Percentiles rank a stretch among this genome's conserved stretches.
Conservation (phyloP, 1,139 yeast genomes). For the Pichia sp. region DNA sequence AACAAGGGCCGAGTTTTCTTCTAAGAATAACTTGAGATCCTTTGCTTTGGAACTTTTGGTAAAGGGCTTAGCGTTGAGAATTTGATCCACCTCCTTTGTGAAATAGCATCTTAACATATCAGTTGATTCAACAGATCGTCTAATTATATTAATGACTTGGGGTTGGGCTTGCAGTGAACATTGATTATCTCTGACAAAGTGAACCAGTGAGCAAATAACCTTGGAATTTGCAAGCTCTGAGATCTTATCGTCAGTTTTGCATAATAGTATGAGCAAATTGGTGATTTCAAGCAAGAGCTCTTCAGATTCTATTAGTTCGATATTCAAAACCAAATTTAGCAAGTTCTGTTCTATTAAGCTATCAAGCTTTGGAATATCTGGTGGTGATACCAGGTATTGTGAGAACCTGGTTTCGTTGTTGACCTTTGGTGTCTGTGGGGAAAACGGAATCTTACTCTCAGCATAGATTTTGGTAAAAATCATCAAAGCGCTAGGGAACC, state of each 20-base stretch:
- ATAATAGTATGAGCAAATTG: conserved; percentile 45
- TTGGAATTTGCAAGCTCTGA: conserved; percentile 38
- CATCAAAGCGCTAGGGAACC: conserved; percentile 45
- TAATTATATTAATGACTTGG: conserved; percentile 41
- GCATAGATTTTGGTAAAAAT: conserved; percentile 44
- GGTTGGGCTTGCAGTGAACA: conserved; percentile 26
- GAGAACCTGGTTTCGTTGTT: conserved; percentile 5
- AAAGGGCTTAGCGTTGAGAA: conserved; percentile 8
- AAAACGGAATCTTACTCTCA: conserved; percentile 36
- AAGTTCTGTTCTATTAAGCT: conserved; percentile 30
- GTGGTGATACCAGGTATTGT: conserved; percentile 14
- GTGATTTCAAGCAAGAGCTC: conserved; percentile 45
- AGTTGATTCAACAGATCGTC: conserved; percentile 65
- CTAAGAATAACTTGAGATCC: conserved; percentile 47
- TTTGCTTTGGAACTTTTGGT: conserved; percentile 11
- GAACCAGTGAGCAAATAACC: conserved; percentile 27
- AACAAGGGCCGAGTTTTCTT: conserved; percentile 49
- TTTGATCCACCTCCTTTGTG: conserved; percentile 38
- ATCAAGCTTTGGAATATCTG: conserved; percentile 30
- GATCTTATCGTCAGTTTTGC: conserved; percentile 38
- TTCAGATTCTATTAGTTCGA: conserved; percentile 35
- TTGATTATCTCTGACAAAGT: conserved; percentile 23
- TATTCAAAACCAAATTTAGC: conserved; percentile 36
- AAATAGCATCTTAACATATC: conserved; percentile 45
- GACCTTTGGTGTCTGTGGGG: conserved; percentile 24